phyloP scores from a whole-genome alignment of 805 yeast species.

The Zygosaccharomyces siamensis region DNA sequence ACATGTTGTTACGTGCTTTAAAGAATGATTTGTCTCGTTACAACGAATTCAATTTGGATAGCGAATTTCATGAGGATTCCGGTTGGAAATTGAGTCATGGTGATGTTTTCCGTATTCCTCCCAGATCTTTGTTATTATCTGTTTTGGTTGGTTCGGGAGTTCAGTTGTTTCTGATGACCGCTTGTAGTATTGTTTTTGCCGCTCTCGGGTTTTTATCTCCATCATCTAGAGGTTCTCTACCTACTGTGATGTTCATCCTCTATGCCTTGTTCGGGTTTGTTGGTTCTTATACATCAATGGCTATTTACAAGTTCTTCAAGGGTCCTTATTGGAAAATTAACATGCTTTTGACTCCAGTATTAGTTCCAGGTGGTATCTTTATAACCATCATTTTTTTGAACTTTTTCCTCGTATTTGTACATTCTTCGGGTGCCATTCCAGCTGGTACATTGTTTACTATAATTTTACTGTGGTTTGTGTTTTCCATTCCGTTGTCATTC shows the following conservation, averaged over 20 bases:
- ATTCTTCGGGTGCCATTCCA: constrained; percentile 94
- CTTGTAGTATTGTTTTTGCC: constrained; percentile 73
- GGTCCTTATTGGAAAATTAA: constrained; percentile 90
- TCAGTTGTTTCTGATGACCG: constrained; percentile 74
- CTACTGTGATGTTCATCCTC: constrained; percentile 82
- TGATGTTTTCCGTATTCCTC: constrained; percentile 87
- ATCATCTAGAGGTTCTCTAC: constrained; percentile 87
- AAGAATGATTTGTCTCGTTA: constrained; percentile 82
- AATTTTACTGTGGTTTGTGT: constrained; percentile 74
- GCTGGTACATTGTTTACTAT: constrained; percentile 82
- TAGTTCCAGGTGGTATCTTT: constrained; percentile 81
- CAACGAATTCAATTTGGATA: constrained; percentile 83
- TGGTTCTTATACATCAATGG: constrained; percentile 85
- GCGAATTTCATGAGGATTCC: constrained; percentile 82
- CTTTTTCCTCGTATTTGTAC: constrained; percentile 69
- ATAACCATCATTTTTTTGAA: constrained; percentile 62
- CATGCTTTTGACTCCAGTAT: constrained; percentile 71
- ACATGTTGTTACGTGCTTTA: constrained; percentile 72
- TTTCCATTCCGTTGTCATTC: constrained; percentile 80
- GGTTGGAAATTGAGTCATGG: constrained; percentile 98
- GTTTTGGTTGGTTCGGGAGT: constrained; percentile 83
- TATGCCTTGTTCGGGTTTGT: constrained; percentile 76
- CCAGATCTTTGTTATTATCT: constrained; percentile 62
- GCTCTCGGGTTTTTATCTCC: constrained; percentile 87
- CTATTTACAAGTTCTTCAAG: constrained; percentile 80